A percentile compares a stretch with the other conserved stretches of the same genome.
These are phyloP conservation scores for Cystobasidium sp. DNA, from an alignment of 1,284 basidiomycete genomes.

Conservation along the genomic window DNA sequence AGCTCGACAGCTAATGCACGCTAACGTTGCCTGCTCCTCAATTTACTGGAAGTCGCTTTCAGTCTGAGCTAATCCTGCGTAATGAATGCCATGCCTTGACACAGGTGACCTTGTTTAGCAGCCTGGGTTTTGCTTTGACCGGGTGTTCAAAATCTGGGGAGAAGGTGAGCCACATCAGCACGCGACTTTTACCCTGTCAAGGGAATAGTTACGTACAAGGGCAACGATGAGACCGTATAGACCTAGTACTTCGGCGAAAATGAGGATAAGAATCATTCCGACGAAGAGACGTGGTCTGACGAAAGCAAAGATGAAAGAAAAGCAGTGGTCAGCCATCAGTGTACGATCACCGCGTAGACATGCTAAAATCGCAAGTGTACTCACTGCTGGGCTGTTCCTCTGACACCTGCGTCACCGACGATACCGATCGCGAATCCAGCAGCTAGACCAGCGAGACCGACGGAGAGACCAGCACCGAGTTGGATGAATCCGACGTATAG, in stretches of 20 bases:
- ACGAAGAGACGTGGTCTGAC: conserved; percentile 56
- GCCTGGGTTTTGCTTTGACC: conserved; percentile 23
- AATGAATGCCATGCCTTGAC: too few species aligned
- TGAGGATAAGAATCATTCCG: conserved; percentile 55
- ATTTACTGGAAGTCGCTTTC: too few species aligned
- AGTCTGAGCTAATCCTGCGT: too few species aligned
- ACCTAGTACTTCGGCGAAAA: conserved; percentile 59
- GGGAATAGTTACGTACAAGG: too few species aligned
- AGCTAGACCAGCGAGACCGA: conserved; percentile 60
- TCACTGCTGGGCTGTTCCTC: conserved; percentile 59
- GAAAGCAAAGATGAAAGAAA: not conserved
- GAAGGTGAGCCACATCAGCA: too few species aligned
- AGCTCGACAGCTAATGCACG: too few species aligned
- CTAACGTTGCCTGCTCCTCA: too few species aligned
- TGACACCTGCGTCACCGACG: conserved; percentile 60
- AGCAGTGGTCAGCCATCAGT: not conserved
- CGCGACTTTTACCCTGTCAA: too few species aligned
- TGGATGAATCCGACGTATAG: conserved; percentile 60
- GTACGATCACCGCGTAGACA: conserved; percentile 20
- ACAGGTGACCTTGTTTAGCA: not conserved
- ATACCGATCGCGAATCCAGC: conserved; percentile 61
- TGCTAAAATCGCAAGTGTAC: conserved; percentile 31
- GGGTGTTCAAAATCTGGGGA: too few species aligned
- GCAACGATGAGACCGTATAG: conserved; percentile 60
- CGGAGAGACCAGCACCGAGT: conserved; percentile 60